Base-by-base conservation (phyloP, 75 land plant genomes). In the Selaginella tamariscina region DNA sequence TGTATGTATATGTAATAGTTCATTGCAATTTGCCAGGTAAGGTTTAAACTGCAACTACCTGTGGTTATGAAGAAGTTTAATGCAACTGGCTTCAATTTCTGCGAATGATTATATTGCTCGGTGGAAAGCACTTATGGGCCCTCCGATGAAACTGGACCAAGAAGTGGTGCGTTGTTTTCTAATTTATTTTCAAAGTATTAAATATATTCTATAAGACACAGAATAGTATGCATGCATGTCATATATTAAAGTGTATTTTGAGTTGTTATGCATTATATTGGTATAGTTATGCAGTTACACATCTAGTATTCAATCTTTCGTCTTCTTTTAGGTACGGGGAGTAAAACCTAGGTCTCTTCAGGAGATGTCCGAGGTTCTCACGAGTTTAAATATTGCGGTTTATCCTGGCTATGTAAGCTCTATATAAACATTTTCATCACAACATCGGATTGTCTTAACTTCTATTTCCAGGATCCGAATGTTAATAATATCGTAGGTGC, bases 401-500 rank as follows among this genome's bases (percentile, higher is more conserved):
- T 77, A 82, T 63, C 87, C 92, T 56, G 99, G 96, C 29, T 78
- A 89, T 69, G 99, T 95, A 80, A 78, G 99, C 15, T 39, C 15
- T 39, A 5, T 5, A 15, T 39, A 5, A 5, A 5, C 49, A 39
- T 39, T 39, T 15, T 15, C 49, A 39, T n/a, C n/a, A n/a, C n/a
- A n/a, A n/a, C n/a, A n/a, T n/a, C n/a, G n/a, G n/a, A n/a, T n/a
- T n/a, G n/a, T n/a, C n/a, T n/a, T n/a, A n/a, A n/a, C n/a, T n/a
- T n/a, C 9, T 60, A 29, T 49, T 56, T 74, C 72, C 81, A 95
- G 99, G 99, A 95, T 80, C 86, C 87, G 33, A 95, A 87, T 72
- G 80, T 81, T 27, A 90, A 95, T 64, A 90, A 90, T 70, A 77
- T 95, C 31, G 97, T 90, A 68, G 96, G 88, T 32, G 81, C 89